Conservation (phyloP, 1,284 basidiomycete species). For the Anthracocystis panici-leucophaei region DNA sequence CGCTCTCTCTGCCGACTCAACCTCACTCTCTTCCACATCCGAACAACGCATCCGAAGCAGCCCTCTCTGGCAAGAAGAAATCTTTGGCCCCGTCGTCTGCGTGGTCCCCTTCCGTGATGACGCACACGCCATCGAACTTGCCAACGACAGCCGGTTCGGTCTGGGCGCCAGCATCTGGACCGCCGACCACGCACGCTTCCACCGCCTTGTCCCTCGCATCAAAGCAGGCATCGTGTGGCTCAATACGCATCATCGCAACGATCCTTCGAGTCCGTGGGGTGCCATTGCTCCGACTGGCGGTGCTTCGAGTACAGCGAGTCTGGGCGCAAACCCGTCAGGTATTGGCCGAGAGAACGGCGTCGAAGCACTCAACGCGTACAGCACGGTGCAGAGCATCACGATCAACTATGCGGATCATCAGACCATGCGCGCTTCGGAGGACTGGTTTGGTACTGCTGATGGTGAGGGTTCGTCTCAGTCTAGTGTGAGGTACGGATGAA, state of each 20-base stretch:
- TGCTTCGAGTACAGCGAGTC: conserved; percentile 5
- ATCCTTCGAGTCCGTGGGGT: conserved; percentile 87
- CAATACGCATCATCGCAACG: conserved; percentile 86
- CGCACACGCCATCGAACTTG: conserved; percentile 76
- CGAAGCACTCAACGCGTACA: conserved; percentile 38
- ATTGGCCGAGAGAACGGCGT: conserved; percentile 44
- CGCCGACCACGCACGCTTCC: conserved; percentile 69
- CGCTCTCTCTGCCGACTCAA: conserved; percentile 24
- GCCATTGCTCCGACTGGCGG: conserved; percentile 69
- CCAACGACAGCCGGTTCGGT: conserved; percentile 82
- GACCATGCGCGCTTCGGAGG: conserved; percentile 20
- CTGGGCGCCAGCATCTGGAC: conserved; percentile 86
- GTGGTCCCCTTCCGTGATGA: conserved; percentile 71
- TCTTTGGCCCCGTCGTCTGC: conserved; percentile 83
- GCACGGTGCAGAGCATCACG: conserved; percentile 26
- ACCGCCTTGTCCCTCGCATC: conserved; percentile 16
- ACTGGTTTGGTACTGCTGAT: conserved; percentile 33
- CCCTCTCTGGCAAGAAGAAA: conserved; percentile 82
- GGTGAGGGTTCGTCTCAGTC: not conserved
- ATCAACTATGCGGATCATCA: conserved; percentile 27
- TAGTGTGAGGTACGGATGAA: conserved; percentile 24
- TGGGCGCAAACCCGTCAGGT: conserved; percentile 26
- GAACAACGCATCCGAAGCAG: conserved; percentile 65
- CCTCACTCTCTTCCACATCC: conserved; percentile 28
- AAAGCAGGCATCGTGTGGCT: conserved; percentile 80